A percentile compares a stretch with the other conserved stretches of the same genome.
These are phyloP conservation scores for Boletus sp. DNA, from an alignment of 768 basidiomycete species.

Conservation along the genomic window DNA sequence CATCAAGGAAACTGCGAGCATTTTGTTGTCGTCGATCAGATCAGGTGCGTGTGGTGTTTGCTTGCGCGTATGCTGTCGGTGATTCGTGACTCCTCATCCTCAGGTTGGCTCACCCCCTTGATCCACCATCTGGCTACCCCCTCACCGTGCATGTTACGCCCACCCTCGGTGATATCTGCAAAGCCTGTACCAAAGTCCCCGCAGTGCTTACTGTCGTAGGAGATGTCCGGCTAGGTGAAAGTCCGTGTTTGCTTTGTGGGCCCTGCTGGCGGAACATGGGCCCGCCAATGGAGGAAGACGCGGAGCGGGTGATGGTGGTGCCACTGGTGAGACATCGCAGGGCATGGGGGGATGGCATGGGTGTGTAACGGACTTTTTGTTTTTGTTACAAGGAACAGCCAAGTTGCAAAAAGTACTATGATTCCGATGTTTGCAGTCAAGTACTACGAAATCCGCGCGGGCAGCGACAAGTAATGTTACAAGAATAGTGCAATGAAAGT, in stretches of 20 bases:
- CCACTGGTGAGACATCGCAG: constrained; percentile 47
- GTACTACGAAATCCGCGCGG: constrained; percentile 10
- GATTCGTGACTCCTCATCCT: constrained; percentile 5
- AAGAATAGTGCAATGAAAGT: constrained; percentile 9
- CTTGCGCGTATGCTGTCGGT: neutral
- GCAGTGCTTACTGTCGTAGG: constrained; percentile 65
- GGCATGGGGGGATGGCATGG: constrained; percentile 14
- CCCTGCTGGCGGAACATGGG: constrained; percentile 77
- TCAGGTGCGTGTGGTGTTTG: constrained; percentile 45
- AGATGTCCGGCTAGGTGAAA: constrained; percentile 74
- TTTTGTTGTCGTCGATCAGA: constrained; percentile 67
- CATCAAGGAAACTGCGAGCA: constrained; percentile 84
- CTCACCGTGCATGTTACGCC: constrained; percentile 65
- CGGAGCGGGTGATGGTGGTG: constrained; percentile 43
- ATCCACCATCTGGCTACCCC: constrained; percentile 60
- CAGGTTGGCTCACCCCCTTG: constrained; percentile 59
- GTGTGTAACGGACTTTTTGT: neutral
- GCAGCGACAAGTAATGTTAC: constrained; percentile 6
- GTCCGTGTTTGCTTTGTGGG: constrained; percentile 68
- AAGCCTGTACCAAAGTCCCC: constrained; percentile 66
- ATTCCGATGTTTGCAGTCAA: neutral
- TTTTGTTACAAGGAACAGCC: neutral
- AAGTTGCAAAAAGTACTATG: neutral
- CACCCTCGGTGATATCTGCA: constrained; percentile 57
- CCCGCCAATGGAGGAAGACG: constrained; percentile 38